Evolutionary conservation across 495 filamentous ascomycete species (phyloP).

Genomic region (Aspergillus saccharolyticus): DNA sequence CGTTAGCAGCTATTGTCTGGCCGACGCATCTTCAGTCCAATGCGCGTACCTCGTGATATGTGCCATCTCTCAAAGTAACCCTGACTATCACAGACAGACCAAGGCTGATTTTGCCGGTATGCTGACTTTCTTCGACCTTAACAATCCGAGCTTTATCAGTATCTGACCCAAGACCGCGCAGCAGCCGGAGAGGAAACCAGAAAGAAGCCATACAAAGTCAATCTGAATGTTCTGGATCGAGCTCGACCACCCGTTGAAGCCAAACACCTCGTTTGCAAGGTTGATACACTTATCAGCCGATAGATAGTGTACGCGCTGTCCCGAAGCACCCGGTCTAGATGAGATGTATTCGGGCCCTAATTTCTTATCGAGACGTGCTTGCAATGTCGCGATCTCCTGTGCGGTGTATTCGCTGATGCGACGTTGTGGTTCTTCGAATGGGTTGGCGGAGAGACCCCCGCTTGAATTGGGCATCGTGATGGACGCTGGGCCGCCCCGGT

Average conservation of each 20-base stretch:
- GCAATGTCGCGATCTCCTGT: conserved; percentile 82
- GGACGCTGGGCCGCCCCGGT: conserved; percentile 41
- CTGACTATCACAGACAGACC: conserved; percentile 85
- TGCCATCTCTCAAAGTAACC: conserved; percentile 85
- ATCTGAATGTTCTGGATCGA: conserved; percentile 83
- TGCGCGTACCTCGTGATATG: conserved; percentile 70
- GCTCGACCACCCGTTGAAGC: conserved; percentile 97
- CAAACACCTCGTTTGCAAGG: conserved; percentile 95
- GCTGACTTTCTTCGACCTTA: conserved; percentile 60
- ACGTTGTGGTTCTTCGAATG: conserved; percentile 66
- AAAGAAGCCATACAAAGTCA: conserved; percentile 63
- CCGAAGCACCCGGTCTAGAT: conserved; percentile 69
- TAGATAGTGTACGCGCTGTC: conserved; percentile 85
- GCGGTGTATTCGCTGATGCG: conserved; percentile 77
- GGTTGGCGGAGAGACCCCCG: conserved; percentile 51
- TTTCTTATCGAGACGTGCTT: conserved; percentile 80
- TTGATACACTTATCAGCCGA: conserved; percentile 90
- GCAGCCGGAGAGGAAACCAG: background rate
- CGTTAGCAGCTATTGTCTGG: conserved; percentile 7
- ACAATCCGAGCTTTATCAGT: background rate
- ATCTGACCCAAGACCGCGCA: conserved; percentile 22
- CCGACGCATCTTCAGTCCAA: background rate
- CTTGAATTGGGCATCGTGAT: conserved; percentile 37
- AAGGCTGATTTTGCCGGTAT: conserved; percentile 65
- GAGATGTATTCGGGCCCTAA: conserved; percentile 97